These are phyloP conservation scores for sweet orange (Citrus sinensis) DNA, from an alignment of 345 rosid genomes.

Conservation along the genomic window DNA sequence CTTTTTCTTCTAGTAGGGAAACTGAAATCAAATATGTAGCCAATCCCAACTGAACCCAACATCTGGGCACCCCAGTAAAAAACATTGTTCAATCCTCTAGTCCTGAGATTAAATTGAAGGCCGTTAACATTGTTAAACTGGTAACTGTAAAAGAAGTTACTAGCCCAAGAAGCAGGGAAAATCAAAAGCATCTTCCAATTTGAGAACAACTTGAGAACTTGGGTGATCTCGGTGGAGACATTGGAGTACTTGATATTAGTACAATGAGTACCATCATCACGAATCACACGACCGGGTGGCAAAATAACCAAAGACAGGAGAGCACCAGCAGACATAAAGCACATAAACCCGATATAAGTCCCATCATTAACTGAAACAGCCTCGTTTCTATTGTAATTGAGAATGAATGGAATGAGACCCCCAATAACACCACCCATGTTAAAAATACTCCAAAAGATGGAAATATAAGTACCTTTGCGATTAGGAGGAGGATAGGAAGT, in stretches of 20 bases:
- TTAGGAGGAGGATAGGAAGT: constrained; percentile 82
- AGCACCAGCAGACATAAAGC: constrained; percentile 67
- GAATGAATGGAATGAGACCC: constrained; percentile 57
- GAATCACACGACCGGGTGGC: constrained; percentile 48
- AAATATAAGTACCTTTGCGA: constrained; percentile 78
- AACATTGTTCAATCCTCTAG: constrained; percentile 82
- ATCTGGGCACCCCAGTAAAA: constrained; percentile 97
- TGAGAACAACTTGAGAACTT: constrained; percentile 40
- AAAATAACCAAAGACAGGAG: constrained; percentile 50
- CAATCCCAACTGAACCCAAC: constrained; percentile 70
- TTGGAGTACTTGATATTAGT: constrained; percentile 47
- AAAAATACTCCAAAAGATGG: constrained; percentile 71
- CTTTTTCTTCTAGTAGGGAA: constrained; percentile 61
- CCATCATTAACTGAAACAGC: constrained; percentile 66
- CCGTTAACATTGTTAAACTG: constrained; percentile 82
- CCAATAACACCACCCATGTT: constrained; percentile 80
- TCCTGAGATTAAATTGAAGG: constrained; percentile 59
- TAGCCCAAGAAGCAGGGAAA: constrained; percentile 84
- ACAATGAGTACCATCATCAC: constrained; percentile 59
- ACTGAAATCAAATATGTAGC: constrained; percentile 76
- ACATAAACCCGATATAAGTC: constrained; percentile 74
- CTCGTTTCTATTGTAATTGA: constrained; percentile 51
- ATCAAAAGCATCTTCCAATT: constrained; percentile 77
- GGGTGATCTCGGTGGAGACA: constrained; percentile 36
- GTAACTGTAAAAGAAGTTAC: constrained; percentile 82